phyloP scores from a whole-genome alignment of 768 basidiomycete genomes.

The Calocybe gangraenosa region DNA sequence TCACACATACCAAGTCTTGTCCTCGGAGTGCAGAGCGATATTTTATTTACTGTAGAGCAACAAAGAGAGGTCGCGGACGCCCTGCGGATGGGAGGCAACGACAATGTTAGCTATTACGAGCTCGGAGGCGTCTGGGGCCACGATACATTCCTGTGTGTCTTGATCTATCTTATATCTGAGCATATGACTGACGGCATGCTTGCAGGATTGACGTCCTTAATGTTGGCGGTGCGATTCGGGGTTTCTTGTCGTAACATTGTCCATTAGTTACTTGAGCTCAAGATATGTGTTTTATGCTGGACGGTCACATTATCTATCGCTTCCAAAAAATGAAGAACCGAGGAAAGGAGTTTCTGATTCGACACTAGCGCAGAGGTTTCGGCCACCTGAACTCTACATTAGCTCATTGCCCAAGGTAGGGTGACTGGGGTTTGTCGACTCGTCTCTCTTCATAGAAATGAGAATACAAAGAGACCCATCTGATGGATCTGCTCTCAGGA shows the following conservation, averaged over 20 bases:
- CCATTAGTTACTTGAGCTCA: background rate
- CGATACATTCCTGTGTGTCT: conserved; percentile 83
- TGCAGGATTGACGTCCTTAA: conserved; percentile 16
- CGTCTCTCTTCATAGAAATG: too few species aligned
- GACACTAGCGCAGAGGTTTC: too few species aligned
- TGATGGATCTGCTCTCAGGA: too few species aligned
- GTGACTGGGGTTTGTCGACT: too few species aligned
- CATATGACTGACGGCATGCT: background rate
- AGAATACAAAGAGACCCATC: too few species aligned
- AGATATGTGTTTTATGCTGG: too few species aligned
- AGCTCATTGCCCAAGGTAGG: too few species aligned
- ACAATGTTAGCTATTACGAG: conserved; percentile 91
- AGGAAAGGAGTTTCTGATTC: too few species aligned
- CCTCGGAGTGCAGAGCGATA: conserved; percentile 94
- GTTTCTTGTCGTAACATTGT: conserved; percentile 12
- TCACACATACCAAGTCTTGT: conserved; percentile 76
- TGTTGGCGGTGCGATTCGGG: conserved; percentile 17
- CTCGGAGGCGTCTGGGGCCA: conserved; percentile 99
- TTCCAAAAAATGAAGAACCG: too few species aligned
- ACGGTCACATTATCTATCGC: too few species aligned
- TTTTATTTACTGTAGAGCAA: conserved; percentile 95
- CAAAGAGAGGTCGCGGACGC: conserved; percentile 94
- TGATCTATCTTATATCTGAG: background rate
- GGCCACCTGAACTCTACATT: too few species aligned
- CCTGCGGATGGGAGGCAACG: conserved; percentile 84